Conservation (phyloP, 257 asterid genomes). For the Nicotiana benthamiana region DNA sequence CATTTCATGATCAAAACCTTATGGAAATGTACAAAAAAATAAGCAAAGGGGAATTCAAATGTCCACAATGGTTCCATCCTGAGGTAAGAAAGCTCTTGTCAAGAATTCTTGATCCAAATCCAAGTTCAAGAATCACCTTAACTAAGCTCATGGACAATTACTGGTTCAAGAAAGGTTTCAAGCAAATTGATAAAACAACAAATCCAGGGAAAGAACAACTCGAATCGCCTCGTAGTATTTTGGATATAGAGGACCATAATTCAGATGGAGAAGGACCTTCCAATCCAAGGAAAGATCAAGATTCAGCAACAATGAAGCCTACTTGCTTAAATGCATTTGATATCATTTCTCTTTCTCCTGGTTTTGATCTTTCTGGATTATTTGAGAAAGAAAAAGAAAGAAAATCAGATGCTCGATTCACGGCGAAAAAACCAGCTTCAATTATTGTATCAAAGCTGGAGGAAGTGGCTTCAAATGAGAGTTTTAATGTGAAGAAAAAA, state of each 20-base stretch:
- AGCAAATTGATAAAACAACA: constrained; percentile 14
- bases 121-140: constrained; percentile 42
- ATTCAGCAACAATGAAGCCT: constrained; percentile 20
- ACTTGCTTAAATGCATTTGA: constrained; percentile 71
- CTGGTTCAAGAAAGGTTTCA: constrained; percentile 72
- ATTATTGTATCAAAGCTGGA: constrained; percentile 58
- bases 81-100: constrained; percentile 65
- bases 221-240: constrained; percentile 32
- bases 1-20: constrained; percentile 68
- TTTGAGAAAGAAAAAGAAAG: constrained; percentile 35
- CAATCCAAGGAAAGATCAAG: constrained; percentile 3
- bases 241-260: constrained; percentile 23
- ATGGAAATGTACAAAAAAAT: constrained; percentile 77
- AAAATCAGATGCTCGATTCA: constrained; percentile 47
- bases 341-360: constrained; percentile 62
- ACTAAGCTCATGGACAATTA: constrained; percentile 62
- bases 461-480: constrained; percentile 52
- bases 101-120: constrained; percentile 70
- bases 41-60: constrained; percentile 53
- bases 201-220: constrained; percentile 12
- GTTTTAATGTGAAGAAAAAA: constrained; percentile 50
- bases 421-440: constrained; percentile 45
- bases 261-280: constrained; percentile 28
- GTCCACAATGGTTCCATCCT: constrained; percentile 82
- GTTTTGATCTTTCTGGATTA: constrained; percentile 71